These are phyloP conservation scores for Polysphondylium violaceum DNA, from an alignment of 78 protist genomes.

Conservation along the genomic window DNA sequence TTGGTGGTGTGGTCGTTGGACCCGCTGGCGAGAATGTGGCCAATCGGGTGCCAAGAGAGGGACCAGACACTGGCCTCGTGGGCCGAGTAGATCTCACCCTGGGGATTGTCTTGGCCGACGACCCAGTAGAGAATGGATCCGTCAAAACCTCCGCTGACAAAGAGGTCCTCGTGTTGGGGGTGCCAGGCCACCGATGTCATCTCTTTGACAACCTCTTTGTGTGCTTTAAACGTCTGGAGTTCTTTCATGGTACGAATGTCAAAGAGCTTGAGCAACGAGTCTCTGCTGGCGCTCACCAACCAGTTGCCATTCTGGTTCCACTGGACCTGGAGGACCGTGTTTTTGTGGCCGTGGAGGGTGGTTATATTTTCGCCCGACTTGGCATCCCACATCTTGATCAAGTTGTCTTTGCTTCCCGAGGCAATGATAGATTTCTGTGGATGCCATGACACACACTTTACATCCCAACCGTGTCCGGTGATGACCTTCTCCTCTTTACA, in stretches of 20 bases:
- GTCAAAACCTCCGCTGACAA: conserved; percentile 91
- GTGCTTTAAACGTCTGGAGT: conserved; percentile 90
- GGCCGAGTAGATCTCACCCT: conserved; percentile 81
- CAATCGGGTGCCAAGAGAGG: conserved; percentile 97
- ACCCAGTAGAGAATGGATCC: conserved; percentile 93
- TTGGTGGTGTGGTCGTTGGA: conserved; percentile 89
- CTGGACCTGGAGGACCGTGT: conserved; percentile 70
- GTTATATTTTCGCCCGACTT: conserved; percentile 65
- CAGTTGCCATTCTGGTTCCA: conserved; percentile 94
- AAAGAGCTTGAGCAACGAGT: conserved; percentile 87
- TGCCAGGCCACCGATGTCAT: conserved; percentile 91
- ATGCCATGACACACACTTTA: conserved; percentile 93
- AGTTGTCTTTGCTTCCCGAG: conserved; percentile 91
- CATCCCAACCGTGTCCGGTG: conserved; percentile 96
- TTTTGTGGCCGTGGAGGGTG: conserved; percentile 90
- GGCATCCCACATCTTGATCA: conserved; percentile 96
- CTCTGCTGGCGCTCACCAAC: conserved; percentile 90
- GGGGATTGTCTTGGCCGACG: conserved; percentile 79
- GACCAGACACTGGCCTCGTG: conserved; percentile 90
- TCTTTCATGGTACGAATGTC: conserved; percentile 93
- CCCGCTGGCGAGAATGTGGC: conserved; percentile 91
- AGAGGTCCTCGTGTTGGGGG: conserved; percentile 89
- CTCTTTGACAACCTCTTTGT: conserved; percentile 83
- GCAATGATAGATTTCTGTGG: conserved; percentile 90
- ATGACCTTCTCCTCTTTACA: conserved; percentile 76